These are phyloP conservation scores for Mycosphaerella sp. DNA, from an alignment of 2,329 filamentous ascomycete genomes.

Conservation along the genomic window DNA sequence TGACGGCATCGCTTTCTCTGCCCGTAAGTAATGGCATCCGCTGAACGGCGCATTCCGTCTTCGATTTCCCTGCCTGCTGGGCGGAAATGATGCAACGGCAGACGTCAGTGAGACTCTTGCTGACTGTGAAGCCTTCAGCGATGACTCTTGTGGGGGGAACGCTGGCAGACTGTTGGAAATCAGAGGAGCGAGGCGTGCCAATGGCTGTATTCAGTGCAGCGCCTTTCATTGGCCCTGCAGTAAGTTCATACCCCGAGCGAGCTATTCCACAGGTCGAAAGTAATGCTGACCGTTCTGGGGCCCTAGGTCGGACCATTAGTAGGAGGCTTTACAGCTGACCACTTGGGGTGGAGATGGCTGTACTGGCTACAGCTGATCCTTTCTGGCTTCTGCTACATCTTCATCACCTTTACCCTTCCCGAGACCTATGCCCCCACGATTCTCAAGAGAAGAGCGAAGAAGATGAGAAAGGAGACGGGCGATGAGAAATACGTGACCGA, in stretches of 20 bases:
- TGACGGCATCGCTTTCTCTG: constrained; percentile 48
- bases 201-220: constrained; percentile 30
- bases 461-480: constrained; percentile 63
- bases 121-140: too few relatives aligned
- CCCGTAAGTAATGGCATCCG: constrained; percentile 22
- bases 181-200: constrained; percentile 30
- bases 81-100: too few relatives aligned
- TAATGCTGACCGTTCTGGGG: background rate
- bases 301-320: constrained; percentile 46
- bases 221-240: constrained; percentile 26
- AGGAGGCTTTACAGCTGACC: constrained; percentile 70
- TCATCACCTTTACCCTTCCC: constrained; percentile 82
- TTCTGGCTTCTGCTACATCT: constrained; percentile 59
- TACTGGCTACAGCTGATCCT: constrained; percentile 85
- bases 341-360: constrained; percentile 41
- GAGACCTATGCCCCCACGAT: constrained; percentile 83
- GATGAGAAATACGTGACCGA: constrained; percentile 67
- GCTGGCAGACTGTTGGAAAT: constrained; percentile 27
- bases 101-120: too few relatives aligned
- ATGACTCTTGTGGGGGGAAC: constrained; percentile 42
- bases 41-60: too few relatives aligned
- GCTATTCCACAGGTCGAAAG: constrained; percentile 3
- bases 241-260: background rate
- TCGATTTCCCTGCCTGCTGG: too few relatives aligned
- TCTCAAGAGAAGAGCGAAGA: constrained; percentile 60